Conservation (phyloP, 495 filamentous ascomycete genomes). For the Glutinoglossum americanum region DNA sequence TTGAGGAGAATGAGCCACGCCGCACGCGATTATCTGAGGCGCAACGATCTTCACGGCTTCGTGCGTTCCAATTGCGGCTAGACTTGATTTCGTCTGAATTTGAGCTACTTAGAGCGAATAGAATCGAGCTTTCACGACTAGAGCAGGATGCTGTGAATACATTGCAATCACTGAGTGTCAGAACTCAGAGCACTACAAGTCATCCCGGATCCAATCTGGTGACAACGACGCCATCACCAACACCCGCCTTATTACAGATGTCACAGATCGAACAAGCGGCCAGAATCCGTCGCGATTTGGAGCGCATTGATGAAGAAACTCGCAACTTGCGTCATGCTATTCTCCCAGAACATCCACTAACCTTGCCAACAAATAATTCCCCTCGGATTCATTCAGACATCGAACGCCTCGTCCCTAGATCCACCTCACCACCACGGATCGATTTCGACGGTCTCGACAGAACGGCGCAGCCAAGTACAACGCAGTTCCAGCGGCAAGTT, state of each 20-base stretch:
- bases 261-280: neutral
- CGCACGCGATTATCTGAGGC: neutral
- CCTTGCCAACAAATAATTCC: neutral
- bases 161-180: neutral
- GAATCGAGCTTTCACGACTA: neutral
- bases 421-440: neutral
- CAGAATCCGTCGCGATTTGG: neutral
- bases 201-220: neutral
- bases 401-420: neutral
- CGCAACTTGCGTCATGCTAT: neutral
- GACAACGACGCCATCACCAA: neutral
- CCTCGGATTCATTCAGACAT: neutral
- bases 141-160: neutral
- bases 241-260: neutral
- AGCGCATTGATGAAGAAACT: neutral
- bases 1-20: neutral
- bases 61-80: neutral
- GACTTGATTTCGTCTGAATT: neutral
- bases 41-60: neutral
- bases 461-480: neutral
- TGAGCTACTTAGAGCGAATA: neutral
- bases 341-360: neutral
- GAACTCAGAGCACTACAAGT: too few relatives aligned
- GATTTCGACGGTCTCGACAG: neutral
- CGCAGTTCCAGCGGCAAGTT: neutral